phyloP scores from a whole-genome alignment of 208 protist species.

The Plasmodiophora brassicae region DNA sequence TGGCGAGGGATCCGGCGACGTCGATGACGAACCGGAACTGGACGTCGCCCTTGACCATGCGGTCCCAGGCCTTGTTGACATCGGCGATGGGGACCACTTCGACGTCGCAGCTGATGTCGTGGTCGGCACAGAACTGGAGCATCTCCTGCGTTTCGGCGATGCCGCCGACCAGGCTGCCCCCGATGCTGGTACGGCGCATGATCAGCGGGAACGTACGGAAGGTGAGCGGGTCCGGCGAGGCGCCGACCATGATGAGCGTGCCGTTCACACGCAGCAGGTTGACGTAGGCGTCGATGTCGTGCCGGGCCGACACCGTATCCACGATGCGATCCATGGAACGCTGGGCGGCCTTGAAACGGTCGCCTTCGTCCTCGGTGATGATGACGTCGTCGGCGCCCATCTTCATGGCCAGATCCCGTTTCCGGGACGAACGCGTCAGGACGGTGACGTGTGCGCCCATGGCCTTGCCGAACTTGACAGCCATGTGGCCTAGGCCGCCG shows the following conservation, averaged over 20 bases:
- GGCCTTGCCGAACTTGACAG: conserved; percentile 71
- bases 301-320: not conserved
- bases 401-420: conserved; percentile 60
- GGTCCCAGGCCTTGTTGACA: no score
- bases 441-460: conserved; percentile 76
- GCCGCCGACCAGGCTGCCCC: no score
- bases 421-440: conserved; percentile 67
- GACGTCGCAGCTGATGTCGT: no score
- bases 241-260: not conserved
- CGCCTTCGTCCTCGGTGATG: not conserved
- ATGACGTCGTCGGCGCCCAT: conserved; percentile 62
- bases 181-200: no score
- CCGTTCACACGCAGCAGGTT: not conserved
- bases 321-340: conserved; percentile 10
- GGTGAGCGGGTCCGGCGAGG: no score
- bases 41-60: no score
- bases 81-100: no score
- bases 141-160: no score
- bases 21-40: no score
- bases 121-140: no score
- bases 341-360: not conserved
- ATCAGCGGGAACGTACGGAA: no score
- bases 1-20: no score
- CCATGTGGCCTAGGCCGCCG: conserved; percentile 78
- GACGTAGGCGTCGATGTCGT: not conserved